Conservation (phyloP, 2,329 filamentous ascomycete genomes). For the Helicocarpus griseus region DNA sequence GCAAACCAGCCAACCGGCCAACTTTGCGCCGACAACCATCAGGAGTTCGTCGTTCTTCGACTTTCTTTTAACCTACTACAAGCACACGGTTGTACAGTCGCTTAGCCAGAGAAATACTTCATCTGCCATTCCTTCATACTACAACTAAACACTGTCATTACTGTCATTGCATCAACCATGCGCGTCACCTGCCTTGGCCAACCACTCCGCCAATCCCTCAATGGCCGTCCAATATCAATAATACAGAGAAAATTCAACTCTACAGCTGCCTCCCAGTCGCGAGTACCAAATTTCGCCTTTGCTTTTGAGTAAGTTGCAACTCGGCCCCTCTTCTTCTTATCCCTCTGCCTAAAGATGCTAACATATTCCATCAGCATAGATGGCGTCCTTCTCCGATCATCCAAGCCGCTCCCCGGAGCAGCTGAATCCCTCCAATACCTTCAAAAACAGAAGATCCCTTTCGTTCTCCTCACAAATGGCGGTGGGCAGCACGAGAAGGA, state of each 20-base stretch:
- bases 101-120: too few relatives aligned
- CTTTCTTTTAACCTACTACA: not conserved
- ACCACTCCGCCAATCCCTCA: not conserved
- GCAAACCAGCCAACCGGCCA: too few relatives aligned
- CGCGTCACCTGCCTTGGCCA: not conserved
- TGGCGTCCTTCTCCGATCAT: conserved; percentile 82
- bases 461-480: conserved; percentile 92
- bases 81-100: too few relatives aligned
- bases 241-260: conserved; percentile 6
- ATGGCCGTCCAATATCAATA: not conserved
- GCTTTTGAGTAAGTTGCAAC: conserved; percentile 33
- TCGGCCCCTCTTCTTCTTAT: not conserved
- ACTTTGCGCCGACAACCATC: not conserved
- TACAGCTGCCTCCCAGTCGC: not conserved
- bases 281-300: conserved; percentile 32
- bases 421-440: conserved; percentile 63
- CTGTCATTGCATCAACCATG: conserved; percentile 9
- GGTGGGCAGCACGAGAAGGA: conserved; percentile 75
- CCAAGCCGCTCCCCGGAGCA: conserved; percentile 69
- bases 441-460: conserved; percentile 67
- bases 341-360: not conserved
- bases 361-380: conserved; percentile 55
- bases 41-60: not conserved
- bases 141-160: not conserved
- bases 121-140: too few relatives aligned